Percentiles rank a stretch among this genome's conserved stretches.
These are phyloP conservation scores for Paramecium pentaurelia DNA, from an alignment of 73 alveolate species.

Conservation along the genomic window DNA sequence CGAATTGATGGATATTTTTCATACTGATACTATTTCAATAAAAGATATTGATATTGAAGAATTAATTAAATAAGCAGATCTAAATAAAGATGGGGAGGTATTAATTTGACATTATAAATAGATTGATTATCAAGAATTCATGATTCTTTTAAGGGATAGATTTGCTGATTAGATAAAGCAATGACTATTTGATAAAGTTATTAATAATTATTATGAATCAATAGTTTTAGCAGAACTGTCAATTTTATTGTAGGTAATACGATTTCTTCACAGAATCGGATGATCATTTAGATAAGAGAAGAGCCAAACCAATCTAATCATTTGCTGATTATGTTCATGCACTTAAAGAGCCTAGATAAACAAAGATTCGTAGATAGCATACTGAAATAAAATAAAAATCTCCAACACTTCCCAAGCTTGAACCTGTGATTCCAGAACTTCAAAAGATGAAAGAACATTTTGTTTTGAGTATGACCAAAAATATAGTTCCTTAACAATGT, in stretches of 20 bases:
- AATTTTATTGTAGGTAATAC: background rate
- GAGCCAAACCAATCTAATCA: background rate
- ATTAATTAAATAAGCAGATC: slow-evolving; percentile 51
- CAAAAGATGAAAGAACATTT: background rate
- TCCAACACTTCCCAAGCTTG: background rate
- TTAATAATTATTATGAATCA: background rate
- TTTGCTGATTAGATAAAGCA: background rate
- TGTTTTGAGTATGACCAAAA: background rate
- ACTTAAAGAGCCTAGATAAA: background rate
- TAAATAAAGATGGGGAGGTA: slow-evolving; percentile 66
- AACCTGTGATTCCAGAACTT: slow-evolving; percentile 1
- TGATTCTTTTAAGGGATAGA: background rate
- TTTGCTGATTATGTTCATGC: background rate
- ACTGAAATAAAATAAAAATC: background rate
- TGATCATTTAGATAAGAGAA: background rate
- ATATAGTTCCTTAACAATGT: background rate
- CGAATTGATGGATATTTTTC: slow-evolving; percentile 47
- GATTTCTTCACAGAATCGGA: background rate
- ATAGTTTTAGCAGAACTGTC: background rate
- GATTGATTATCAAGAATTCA: slow-evolving; percentile 42
- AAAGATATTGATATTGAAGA: slow-evolving; percentile 48
- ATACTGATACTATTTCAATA: slow-evolving; percentile 33
- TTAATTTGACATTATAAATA: background rate
- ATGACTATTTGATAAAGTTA: background rate
- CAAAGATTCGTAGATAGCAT: background rate